phyloP scores from a whole-genome alignment of 1,139 yeast genomes.

The Arxiozyma slooffiae region DNA sequence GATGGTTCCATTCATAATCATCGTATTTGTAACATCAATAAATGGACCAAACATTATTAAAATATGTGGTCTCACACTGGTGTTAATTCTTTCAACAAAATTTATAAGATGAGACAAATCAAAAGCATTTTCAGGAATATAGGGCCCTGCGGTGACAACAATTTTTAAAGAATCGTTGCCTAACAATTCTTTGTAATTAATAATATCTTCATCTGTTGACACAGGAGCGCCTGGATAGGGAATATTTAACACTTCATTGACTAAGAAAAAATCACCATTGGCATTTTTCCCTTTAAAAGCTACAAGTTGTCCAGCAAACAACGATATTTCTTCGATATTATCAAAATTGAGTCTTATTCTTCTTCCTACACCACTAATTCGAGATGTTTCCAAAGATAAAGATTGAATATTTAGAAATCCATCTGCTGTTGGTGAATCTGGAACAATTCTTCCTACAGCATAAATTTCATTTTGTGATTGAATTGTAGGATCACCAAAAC shows the following conservation, averaged over 20 bases:
- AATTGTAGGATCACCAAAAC: conserved; percentile 67
- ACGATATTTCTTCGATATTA: conserved; percentile 41
- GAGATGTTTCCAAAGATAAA: conserved; percentile 69
- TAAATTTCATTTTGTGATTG: conserved; percentile 65
- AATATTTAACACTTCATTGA: conserved; percentile 47
- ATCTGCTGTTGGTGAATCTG: conserved; percentile 61
- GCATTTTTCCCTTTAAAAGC: conserved; percentile 78
- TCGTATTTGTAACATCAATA: conserved; percentile 59
- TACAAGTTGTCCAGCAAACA: conserved; percentile 87
- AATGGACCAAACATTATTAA: conserved; percentile 79
- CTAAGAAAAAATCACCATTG: conserved; percentile 66
- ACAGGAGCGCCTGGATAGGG: conserved; percentile 70
- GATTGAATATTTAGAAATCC: conserved; percentile 55
- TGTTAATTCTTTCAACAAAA: conserved; percentile 51
- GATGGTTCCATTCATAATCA: conserved; percentile 51
- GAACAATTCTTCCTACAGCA: conserved; percentile 82
- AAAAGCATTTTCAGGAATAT: conserved; percentile 40
- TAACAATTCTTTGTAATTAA: conserved; percentile 32
- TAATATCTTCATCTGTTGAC: conserved; percentile 43
- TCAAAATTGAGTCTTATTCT: conserved; percentile 57
- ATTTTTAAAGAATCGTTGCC: conserved; percentile 34
- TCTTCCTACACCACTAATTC: conserved; percentile 79
- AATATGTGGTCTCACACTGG: conserved; percentile 56
- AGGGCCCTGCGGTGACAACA: conserved; percentile 52
- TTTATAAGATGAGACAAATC: conserved; percentile 41